These are phyloP conservation scores for Colletotrichum chlorophyti DNA, from an alignment of 2,329 filamentous ascomycete species.

Conservation along the genomic window DNA sequence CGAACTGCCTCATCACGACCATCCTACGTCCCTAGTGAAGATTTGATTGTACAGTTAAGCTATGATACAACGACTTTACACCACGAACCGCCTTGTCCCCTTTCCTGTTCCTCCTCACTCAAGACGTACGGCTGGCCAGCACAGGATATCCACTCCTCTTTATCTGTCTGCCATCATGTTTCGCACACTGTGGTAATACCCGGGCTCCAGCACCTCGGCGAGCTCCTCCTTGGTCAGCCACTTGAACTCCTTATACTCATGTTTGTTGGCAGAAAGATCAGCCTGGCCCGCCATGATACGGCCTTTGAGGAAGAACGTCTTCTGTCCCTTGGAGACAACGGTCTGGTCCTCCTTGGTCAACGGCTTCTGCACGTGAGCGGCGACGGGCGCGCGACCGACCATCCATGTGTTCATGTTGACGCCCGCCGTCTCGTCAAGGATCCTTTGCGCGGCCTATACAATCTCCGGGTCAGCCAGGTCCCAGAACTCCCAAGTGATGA, in stretches of 20 bases:
- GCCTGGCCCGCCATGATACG: slow-evolving; percentile 98
- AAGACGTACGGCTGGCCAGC: too few species aligned
- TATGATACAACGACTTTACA: slow-evolving; percentile 45
- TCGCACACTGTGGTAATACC: slow-evolving; percentile 78
- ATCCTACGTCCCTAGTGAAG: slow-evolving; percentile 11
- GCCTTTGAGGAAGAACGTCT: slow-evolving; percentile 95
- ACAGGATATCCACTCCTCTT: slow-evolving; percentile 24
- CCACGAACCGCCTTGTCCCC: too few species aligned
- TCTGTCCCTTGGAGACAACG: slow-evolving; percentile 66
- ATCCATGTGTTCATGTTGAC: slow-evolving; percentile 99
- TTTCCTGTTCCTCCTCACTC: too few species aligned
- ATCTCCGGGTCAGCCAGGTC: neutral
- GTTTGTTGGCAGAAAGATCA: slow-evolving; percentile 73
- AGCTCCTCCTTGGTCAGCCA: slow-evolving; percentile 95
- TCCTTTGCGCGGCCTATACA: slow-evolving; percentile 78
- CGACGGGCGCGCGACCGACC: slow-evolving; percentile 87
- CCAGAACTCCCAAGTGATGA: neutral
- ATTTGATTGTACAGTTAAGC: slow-evolving; percentile 37
- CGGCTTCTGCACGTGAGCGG: slow-evolving; percentile 72
- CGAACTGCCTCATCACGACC: neutral
- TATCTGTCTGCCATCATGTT: slow-evolving; percentile 87
- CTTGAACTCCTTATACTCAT: slow-evolving; percentile 82
- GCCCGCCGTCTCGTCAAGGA: slow-evolving; percentile 79
- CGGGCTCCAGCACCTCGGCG: slow-evolving; percentile 64
- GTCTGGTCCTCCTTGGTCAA: slow-evolving; percentile 49